These are phyloP conservation scores for Rutidosis leptorrhynchoides DNA, from an alignment of 129 eudicot species.

Conservation along the genomic window DNA sequence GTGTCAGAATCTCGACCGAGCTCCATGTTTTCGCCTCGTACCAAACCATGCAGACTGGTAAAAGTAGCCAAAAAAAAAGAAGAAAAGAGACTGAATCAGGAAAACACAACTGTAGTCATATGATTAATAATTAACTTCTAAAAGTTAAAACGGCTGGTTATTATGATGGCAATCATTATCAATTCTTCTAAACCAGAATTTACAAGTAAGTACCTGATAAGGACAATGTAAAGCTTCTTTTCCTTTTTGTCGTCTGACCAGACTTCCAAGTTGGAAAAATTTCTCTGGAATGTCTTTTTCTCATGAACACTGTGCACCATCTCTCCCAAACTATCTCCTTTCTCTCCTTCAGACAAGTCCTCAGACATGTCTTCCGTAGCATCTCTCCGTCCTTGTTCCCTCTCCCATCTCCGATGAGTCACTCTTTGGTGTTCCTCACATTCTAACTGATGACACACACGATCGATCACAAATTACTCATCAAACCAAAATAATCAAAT, in stretches of 20 bases:
- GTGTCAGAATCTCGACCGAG: conserved; percentile 96
- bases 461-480: no score
- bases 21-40: conserved; percentile 98
- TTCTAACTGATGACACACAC: conserved; percentile 71
- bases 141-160: no score
- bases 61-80: no score
- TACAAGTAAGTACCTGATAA: conserved; percentile 75
- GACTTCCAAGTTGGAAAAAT: conserved; percentile 49
- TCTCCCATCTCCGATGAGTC: conserved; percentile 57
- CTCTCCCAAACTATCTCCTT: conserved; percentile 57
- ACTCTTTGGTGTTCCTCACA: conserved; percentile 69
- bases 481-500: no score
- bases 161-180: no score
- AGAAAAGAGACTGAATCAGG: no score
- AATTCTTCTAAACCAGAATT: no score
- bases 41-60: conserved; percentile 85
- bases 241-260: conserved; percentile 81
- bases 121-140: no score
- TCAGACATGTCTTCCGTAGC: conserved; percentile 92
- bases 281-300: conserved; percentile 49
- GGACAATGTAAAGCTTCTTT: conserved; percentile 79
- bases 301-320: no score
- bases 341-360: conserved; percentile 84
- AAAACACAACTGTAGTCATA: no score
- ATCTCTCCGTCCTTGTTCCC: conserved; percentile 80